Base-by-base conservation (phyloP, 176 grass and related monocot species). In the Dendrocalamus sinicus region DNA sequence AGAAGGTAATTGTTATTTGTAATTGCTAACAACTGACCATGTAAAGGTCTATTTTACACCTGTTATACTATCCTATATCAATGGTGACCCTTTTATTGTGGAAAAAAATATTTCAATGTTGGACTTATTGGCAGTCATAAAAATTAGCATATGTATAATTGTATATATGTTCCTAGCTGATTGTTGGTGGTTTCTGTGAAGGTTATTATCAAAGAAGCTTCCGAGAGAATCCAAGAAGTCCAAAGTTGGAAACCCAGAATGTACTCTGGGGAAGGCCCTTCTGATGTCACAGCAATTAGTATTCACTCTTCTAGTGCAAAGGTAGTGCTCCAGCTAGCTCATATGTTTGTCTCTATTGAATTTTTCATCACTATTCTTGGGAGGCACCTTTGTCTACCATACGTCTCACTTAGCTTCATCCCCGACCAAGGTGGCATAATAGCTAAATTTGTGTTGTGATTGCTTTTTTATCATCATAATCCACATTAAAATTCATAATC, bases 141-240 rank as follows among this genome's bases (percentile, higher is more conserved):
- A 84, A 84, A 84, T 51, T 71, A 77, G 43, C 57, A 53, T 9
- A 60, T 69, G 50, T 9, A 3, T 62, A 43, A 43, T 8, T 43
- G 41, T 43, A 43, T 8, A 71, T 50, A 55, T 76, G 47, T 19
- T 62, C 53, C 68, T 54, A 84, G 19, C 50, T 71, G 72, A 46
- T 71, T 60, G 50, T 44, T 84, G 67, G 19, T 85, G 2, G 19
- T 70, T 47, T 85, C 12, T 85, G 15, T 75, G 59, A 81, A 95
- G 91, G 86, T 93, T 79, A 88, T 93, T 52, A 60, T 91, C 59
- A 84, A 80, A 83, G 91, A 93, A 91, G 83, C 94, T 67, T 82
- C 89, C 41, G 93, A 81, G 84, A 84, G 61, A 71, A 87, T 89
- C 44, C 81, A 70, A 67, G 60, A 70, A 81, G 83, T 80, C 44